Evolutionary conservation across 176 grass and related monocot genomes (phyloP).

Genomic region (Oryza australiensis): DNA sequence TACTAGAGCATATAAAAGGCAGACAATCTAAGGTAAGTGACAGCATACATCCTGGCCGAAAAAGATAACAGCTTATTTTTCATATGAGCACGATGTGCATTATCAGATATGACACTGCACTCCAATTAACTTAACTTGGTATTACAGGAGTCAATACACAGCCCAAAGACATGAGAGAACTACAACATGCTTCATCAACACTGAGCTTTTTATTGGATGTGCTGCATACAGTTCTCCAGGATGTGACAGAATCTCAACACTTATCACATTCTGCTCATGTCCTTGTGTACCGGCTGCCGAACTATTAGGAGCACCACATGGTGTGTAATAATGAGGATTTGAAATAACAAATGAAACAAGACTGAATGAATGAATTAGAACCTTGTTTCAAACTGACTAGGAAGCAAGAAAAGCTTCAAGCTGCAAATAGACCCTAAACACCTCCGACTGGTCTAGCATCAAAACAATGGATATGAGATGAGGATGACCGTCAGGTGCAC

Average conservation of each 20-base stretch:
- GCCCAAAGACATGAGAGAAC: background rate
- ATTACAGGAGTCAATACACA: background rate
- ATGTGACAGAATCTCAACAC: constrained; percentile 35
- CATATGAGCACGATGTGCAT: background rate
- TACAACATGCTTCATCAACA: background rate
- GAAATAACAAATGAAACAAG: constrained; percentile 32
- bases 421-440: constrained; percentile 56
- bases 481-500: constrained; percentile 75
- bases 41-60: background rate
- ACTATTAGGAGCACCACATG: constrained; percentile 28
- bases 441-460: constrained; percentile 70
- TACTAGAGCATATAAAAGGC: background rate
- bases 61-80: background rate
- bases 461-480: constrained; percentile 43
- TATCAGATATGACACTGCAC: background rate
- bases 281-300: background rate
- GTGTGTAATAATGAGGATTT: constrained; percentile 2
- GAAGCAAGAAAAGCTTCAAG: constrained; percentile 48
- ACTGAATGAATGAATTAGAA: constrained; percentile 49
- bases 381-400: constrained; percentile 27
- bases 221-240: constrained; percentile 3
- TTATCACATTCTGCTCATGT: constrained; percentile 36
- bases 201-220: constrained; percentile 42
- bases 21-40: background rate
- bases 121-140: background rate